A percentile compares a stretch with the other conserved stretches of the same genome.
These are phyloP conservation scores for Auriscalpium microsporum DNA, from an alignment of 768 basidiomycete species.

Conservation along the genomic window DNA sequence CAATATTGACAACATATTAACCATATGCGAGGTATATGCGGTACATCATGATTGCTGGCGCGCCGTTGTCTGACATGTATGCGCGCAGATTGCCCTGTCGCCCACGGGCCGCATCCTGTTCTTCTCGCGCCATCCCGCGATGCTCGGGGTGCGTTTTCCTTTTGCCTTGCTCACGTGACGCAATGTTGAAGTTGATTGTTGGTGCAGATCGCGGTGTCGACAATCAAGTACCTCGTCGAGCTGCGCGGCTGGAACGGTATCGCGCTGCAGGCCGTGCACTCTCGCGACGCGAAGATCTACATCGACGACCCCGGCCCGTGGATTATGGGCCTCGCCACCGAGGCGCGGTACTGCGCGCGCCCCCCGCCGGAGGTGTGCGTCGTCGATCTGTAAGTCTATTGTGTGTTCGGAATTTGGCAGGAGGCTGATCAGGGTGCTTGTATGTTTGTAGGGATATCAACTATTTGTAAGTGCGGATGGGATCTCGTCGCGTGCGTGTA, in stretches of 20 bases:
- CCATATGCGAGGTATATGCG: slow-evolving; percentile 70
- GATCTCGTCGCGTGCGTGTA: slow-evolving; percentile 3
- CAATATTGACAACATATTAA: slow-evolving; percentile 89
- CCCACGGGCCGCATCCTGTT: slow-evolving; percentile 84
- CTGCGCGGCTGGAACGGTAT: slow-evolving; percentile 90
- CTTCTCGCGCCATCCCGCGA: slow-evolving; percentile 81
- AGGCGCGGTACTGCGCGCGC: slow-evolving; percentile 71
- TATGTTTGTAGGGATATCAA: slow-evolving; percentile 58
- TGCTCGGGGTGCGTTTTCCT: slow-evolving; percentile 62
- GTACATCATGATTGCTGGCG: not conserved
- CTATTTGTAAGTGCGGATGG: slow-evolving; percentile 49
- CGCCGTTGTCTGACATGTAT: not conserved
- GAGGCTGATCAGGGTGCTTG: not conserved
- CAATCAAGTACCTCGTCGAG: slow-evolving; percentile 87
- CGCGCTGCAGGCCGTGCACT: slow-evolving; percentile 67
- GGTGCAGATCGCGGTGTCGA: slow-evolving; percentile 72
- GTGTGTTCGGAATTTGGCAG: slow-evolving; percentile 9
- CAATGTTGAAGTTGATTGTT: slow-evolving; percentile 1
- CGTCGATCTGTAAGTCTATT: slow-evolving; percentile 63
- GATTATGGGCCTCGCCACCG: slow-evolving; percentile 86
- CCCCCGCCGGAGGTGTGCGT: slow-evolving; percentile 78
- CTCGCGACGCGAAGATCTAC: slow-evolving; percentile 86
- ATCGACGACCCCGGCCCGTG: slow-evolving; percentile 96
- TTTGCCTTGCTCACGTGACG: not conserved
- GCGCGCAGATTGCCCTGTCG: slow-evolving; percentile 65